Conservation (phyloP, 176 grass and related monocot genomes). For the Aegilops umbellulata region DNA sequence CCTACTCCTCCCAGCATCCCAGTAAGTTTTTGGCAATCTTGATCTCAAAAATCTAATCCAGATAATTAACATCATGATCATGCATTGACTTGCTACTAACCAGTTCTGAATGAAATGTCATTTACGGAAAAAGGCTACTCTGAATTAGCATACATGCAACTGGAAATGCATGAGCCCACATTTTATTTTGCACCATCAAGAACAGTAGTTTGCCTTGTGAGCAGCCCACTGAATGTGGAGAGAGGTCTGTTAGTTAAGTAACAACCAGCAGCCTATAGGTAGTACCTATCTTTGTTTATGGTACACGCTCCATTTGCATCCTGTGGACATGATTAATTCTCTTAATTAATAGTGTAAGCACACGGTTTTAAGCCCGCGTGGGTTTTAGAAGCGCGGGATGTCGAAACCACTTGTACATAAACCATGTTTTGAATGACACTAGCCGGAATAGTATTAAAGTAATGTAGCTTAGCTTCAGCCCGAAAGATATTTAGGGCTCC, state of each 20-base stretch:
- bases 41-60: background rate
- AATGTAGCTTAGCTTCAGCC: background rate
- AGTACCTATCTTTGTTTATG: conserved; percentile 15
- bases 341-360: background rate
- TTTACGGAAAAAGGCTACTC: no score
- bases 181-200: background rate
- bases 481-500: background rate
- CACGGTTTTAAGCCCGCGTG: background rate
- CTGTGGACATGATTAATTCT: background rate
- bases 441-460: background rate
- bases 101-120: no score
- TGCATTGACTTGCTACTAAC: no score
- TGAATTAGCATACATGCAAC: no score
- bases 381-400: background rate
- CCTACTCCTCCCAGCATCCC: conserved; percentile 19
- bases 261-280: background rate
- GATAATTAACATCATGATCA: no score
- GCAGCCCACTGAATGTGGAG: conserved; percentile 27
- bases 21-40: conserved; percentile 39
- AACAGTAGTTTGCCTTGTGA: conserved; percentile 18
- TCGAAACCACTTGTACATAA: background rate
- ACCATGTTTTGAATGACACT: background rate
- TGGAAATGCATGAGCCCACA: no score
- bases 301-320: conserved; percentile 9
- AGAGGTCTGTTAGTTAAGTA: conserved; percentile 16